Base-by-base conservation (phyloP, 2,329 filamentous ascomycete species). In the Calonectria montana region DNA sequence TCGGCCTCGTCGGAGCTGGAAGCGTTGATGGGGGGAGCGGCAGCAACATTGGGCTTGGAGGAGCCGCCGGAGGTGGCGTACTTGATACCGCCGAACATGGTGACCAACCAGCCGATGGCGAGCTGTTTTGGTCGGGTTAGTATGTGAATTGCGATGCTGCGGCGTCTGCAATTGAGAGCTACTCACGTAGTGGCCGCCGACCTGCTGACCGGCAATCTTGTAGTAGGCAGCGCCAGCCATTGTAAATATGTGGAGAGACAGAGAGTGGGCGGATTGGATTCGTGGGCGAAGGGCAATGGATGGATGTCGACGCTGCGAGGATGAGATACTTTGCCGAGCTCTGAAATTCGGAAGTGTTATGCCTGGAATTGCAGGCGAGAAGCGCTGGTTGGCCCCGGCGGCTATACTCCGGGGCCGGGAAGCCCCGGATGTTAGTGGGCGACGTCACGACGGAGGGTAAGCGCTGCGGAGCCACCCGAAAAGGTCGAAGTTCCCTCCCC, bases 181-280 rank as follows among this genome's bases (percentile, higher is more conserved):
- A 87, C 90, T 81, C 79, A 91, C 90, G 84, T 90, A 87, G 86
- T 91, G 90, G 74, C 89, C 90, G 85, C 86, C 90, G 82, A 91
- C 83, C 83, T 91, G 87, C 81, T 86, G 87, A 84, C 90, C 90
- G 82, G 89, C 84, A 79, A 91, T 85, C 76, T 82, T 87, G 86
- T 91, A 91, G 76, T 81, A 81, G 73, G 83, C 79, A 75, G 82
- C 72, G 67, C 83, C 83, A 80, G 82, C 83, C 83, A 85, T 85
- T 78, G 69, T 81, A 76, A 76, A 71, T 73, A 70, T 70, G 74
- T 67, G 70, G 67, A 67, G 71, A 68, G 69, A 74, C 64, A 72
- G 71, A 73, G 76, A 64, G 73, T 73, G 73, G 77, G 78, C 74
- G 76, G 76, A 77, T 75, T 78, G 75, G 77, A 73, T 78, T 78